These are phyloP conservation scores for Rostrohypoxylon terebratum DNA, from an alignment of 495 filamentous ascomycete genomes.

Conservation along the genomic window DNA sequence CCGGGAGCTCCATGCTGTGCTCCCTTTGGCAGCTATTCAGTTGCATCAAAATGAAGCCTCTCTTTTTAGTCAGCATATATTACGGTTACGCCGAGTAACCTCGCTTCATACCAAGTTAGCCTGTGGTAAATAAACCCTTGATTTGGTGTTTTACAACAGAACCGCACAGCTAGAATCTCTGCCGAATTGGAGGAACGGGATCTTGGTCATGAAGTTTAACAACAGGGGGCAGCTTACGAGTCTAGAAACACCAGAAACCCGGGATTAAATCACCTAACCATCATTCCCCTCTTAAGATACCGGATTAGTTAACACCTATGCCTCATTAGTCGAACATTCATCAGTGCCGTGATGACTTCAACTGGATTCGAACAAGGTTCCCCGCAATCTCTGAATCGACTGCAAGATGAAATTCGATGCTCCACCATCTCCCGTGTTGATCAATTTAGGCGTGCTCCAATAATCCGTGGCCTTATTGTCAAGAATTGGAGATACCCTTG, in stretches of 20 bases:
- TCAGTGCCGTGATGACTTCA: slow-evolving; percentile 45
- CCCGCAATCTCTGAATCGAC: slow-evolving; percentile 31
- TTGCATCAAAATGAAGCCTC: neutral
- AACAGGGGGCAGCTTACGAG: neutral
- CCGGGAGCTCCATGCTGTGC: neutral
- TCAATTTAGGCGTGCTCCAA: slow-evolving; percentile 18
- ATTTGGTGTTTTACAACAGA: neutral
- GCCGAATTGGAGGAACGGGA: neutral
- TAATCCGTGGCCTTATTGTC: slow-evolving; percentile 5
- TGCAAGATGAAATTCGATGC: slow-evolving; percentile 16
- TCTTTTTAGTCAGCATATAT: neutral
- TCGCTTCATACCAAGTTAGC: neutral
- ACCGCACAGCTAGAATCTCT: neutral
- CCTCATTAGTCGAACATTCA: slow-evolving; percentile 15
- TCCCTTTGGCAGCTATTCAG: neutral
- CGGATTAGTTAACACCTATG: slow-evolving; percentile 1
- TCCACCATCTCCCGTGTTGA: slow-evolving; percentile 11
- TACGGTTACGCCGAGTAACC: neutral
- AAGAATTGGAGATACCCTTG: slow-evolving; percentile 17
- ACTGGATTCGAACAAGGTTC: slow-evolving; percentile 40
- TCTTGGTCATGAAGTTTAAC: neutral
- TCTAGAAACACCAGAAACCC: slow-evolving; percentile 7
- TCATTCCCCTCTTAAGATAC: neutral
- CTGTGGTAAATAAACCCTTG: too few relatives aligned
- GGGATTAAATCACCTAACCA: neutral